phyloP scores from a whole-genome alignment of 257 asterid species.

The Nicotiana knightiana region DNA sequence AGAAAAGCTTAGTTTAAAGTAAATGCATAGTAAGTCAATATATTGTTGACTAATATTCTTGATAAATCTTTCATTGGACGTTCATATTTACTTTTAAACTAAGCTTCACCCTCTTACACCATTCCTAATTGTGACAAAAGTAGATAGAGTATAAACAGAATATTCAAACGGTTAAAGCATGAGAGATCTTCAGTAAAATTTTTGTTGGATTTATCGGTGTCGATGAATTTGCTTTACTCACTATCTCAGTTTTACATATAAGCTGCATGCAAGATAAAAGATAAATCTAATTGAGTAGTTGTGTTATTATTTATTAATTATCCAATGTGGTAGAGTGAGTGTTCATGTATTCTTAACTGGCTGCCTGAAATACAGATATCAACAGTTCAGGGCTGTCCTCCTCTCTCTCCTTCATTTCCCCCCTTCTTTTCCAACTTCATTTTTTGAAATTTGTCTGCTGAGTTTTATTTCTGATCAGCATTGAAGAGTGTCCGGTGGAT shows the following conservation, averaged over 20 bases:
- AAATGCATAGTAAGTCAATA: background rate
- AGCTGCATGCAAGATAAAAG: background rate
- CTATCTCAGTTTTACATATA: constrained; percentile 1
- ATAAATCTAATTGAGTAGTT: background rate
- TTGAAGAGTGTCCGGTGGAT: background rate
- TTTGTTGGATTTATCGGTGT: background rate
- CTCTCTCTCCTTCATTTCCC: background rate
- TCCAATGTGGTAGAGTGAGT: background rate
- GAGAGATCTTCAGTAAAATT: background rate
- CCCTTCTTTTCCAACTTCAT: background rate
- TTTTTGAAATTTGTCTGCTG: background rate
- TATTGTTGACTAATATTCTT: background rate
- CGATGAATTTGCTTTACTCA: background rate
- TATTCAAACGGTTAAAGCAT: constrained; percentile 1
- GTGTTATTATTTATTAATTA: background rate
- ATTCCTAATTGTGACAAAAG: background rate
- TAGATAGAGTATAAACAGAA: background rate
- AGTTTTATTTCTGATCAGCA: background rate
- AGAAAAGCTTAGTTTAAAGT: background rate
- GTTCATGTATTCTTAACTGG: background rate
- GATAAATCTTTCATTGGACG: background rate
- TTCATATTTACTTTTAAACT: background rate
- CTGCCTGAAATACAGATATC: background rate
- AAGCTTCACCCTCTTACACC: background rate
- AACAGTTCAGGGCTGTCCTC: background rate